Conservation (phyloP, 2,329 filamentous ascomycete genomes). For the Neofusicoccum laricinum region DNA sequence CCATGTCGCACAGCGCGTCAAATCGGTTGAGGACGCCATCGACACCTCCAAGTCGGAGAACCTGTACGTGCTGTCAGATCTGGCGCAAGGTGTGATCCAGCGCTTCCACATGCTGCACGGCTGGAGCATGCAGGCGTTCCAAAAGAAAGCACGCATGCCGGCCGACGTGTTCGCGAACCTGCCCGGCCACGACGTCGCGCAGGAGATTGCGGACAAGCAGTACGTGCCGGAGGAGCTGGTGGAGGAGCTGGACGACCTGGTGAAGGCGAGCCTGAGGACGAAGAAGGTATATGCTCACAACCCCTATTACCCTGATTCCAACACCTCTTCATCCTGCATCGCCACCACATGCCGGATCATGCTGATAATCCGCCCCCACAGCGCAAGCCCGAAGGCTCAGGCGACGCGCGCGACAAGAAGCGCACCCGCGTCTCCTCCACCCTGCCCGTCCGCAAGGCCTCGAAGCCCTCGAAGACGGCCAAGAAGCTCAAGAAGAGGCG, state of each 20-base stretch:
- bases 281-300: constrained; percentile 39
- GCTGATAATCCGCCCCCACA: constrained; percentile 19
- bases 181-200: constrained; percentile 72
- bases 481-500: constrained; percentile 33
- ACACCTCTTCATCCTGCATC: no score
- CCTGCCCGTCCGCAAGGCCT: constrained; percentile 33
- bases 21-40: constrained; percentile 82
- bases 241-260: constrained; percentile 72
- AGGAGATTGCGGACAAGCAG: constrained; percentile 81
- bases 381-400: constrained; percentile 22
- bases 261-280: constrained; percentile 66
- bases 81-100: constrained; percentile 77
- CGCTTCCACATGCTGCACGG: constrained; percentile 82
- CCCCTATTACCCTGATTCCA: no score
- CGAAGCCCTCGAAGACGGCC: constrained; percentile 35
- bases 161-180: constrained; percentile 74
- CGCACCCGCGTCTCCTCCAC: constrained; percentile 27
- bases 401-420: constrained; percentile 34
- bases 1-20: constrained; percentile 88
- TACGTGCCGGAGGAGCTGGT: constrained; percentile 75
- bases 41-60: constrained; percentile 55
- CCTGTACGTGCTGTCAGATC: constrained; percentile 83
- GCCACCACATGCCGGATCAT: constrained; percentile 18
- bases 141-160: constrained; percentile 77
- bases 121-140: constrained; percentile 82